Percentiles rank a stretch among this genome's conserved stretches.
These are phyloP conservation scores for Eruca vesicaria DNA, from an alignment of 441 rosid species.

Conservation along the genomic window DNA sequence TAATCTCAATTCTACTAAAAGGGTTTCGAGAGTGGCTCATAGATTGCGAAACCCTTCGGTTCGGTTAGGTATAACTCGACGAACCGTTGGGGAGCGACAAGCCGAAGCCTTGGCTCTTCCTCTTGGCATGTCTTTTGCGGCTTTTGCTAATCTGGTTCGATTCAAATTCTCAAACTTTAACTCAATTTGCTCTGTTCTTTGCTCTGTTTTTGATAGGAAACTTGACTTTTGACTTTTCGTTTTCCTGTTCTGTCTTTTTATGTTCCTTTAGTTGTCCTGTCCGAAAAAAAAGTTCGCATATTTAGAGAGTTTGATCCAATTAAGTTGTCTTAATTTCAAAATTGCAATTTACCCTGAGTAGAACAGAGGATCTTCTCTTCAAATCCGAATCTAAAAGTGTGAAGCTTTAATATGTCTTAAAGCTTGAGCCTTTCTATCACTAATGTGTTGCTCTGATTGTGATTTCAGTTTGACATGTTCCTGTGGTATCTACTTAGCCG, in stretches of 20 bases:
- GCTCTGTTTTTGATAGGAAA: neutral
- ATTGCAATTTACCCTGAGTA: no score
- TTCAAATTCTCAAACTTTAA: constrained; percentile 29
- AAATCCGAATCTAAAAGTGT: neutral
- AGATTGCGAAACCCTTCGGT: constrained; percentile 47
- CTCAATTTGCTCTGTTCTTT: neutral
- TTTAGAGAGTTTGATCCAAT: neutral
- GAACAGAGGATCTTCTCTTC: no score
- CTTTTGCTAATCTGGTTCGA: constrained; percentile 78
- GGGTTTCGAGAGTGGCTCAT: constrained; percentile 33
- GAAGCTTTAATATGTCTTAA: constrained; percentile 9
- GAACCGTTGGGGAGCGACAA: constrained; percentile 35
- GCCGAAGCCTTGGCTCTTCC: constrained; percentile 78
- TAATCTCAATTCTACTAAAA: constrained; percentile 31
- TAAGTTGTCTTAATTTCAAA: no score
- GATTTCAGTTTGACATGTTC: neutral
- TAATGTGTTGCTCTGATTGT: neutral
- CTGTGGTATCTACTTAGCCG: neutral
- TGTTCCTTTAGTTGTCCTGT: constrained; percentile 15
- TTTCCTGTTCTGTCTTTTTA: constrained; percentile 17
- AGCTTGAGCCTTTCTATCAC: constrained; percentile 12
- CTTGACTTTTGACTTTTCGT: constrained; percentile 6
- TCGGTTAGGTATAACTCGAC: constrained; percentile 44
- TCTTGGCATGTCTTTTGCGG: constrained; percentile 95
- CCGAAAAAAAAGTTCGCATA: neutral